Percentiles rank a stretch among this genome's conserved stretches.
Conservation (phyloP, 202 grass and related monocot genomes). For the Eragrostis tef region DNA sequence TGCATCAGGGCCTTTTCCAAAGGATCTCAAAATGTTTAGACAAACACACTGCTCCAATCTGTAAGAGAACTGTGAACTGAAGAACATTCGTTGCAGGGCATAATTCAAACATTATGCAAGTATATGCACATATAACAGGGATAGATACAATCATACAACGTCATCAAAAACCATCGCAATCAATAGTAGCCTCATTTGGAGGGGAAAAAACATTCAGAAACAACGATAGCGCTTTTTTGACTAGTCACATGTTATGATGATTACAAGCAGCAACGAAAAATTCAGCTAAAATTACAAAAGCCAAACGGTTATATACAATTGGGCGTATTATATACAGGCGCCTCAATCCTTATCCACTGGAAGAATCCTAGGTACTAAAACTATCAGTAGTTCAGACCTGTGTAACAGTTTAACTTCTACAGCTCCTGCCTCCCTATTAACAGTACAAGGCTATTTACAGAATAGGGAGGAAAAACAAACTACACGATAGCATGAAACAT, state of each 20-base stretch:
- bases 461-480: background rate
- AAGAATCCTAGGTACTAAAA: background rate
- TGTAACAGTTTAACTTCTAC: background rate
- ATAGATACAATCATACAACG: background rate
- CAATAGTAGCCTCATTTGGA: background rate
- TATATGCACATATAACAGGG: background rate
- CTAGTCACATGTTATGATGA: background rate
- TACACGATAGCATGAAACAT: conserved; percentile 11
- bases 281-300: background rate
- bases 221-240: background rate
- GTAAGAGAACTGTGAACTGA: background rate
- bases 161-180: background rate
- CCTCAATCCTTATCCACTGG: background rate
- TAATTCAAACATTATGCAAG: background rate
- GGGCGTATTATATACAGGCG: background rate
- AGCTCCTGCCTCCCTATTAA: background rate
- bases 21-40: background rate
- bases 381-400: background rate
- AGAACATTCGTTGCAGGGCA: background rate
- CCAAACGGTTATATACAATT: background rate
- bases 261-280: background rate
- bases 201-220: background rate
- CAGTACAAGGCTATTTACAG: conserved; percentile 8
- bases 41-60: background rate
- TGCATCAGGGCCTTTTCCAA: background rate